phyloP scores from a whole-genome alignment of 306 rosid genomes.

The Biancaea sappan region DNA sequence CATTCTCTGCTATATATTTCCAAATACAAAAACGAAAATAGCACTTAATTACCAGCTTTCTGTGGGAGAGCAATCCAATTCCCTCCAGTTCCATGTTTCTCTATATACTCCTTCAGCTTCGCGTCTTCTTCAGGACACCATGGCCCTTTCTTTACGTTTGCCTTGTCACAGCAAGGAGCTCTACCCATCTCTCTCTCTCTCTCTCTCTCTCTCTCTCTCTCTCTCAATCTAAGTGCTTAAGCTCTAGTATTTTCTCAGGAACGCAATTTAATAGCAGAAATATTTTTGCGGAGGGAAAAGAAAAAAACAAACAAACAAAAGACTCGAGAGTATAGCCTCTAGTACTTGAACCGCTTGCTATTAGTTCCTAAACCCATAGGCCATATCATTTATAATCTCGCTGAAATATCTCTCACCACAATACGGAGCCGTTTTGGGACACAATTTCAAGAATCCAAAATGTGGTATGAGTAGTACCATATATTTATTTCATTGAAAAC shows the following conservation, averaged over 20 bases:
- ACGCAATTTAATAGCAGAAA: no score
- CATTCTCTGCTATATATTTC: neutral
- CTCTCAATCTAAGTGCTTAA: neutral
- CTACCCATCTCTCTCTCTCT: slow-evolving; percentile 56
- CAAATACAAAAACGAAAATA: neutral
- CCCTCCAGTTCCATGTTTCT: slow-evolving; percentile 69
- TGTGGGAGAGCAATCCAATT: slow-evolving; percentile 85
- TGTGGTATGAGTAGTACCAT: slow-evolving; percentile 1
- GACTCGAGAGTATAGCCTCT: slow-evolving; percentile 13
- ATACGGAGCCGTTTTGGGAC: slow-evolving; percentile 25
- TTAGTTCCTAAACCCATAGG: slow-evolving; percentile 3
- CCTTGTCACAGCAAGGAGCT: slow-evolving; percentile 83
- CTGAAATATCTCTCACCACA: slow-evolving; percentile 36
- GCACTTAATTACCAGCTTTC: slow-evolving; percentile 52
- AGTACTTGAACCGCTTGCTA: slow-evolving; percentile 38
- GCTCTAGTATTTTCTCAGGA: neutral
- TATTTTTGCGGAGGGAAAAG: no score
- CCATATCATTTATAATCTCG: slow-evolving; percentile 24
- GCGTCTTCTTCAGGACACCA: slow-evolving; percentile 87
- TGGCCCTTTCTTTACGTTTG: slow-evolving; percentile 80
- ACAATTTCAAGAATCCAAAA: slow-evolving; percentile 45
- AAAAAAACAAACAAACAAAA: slow-evolving; percentile 54
- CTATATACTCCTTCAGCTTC: slow-evolving; percentile 59
- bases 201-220: neutral
- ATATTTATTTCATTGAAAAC: slow-evolving; percentile 30